phyloP scores from a whole-genome alignment of 2,329 filamentous ascomycete species.

The Amauroascus niger region DNA sequence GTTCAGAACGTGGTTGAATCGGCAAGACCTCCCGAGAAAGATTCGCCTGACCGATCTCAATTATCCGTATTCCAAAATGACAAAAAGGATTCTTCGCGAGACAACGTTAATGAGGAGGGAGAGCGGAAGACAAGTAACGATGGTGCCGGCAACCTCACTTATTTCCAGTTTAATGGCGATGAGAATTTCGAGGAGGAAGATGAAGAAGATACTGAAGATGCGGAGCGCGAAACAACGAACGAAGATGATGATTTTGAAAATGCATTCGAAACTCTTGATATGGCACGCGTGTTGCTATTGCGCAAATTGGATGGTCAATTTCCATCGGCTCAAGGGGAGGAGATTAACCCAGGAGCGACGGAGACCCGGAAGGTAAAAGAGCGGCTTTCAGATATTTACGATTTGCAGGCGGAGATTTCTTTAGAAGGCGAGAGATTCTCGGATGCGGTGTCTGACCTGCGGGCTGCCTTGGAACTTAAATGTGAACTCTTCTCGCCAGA shows the following conservation, averaged over 20 bases:
- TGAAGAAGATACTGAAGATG: slow-evolving; percentile 52
- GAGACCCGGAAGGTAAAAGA: slow-evolving; percentile 60
- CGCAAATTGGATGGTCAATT: slow-evolving; percentile 45
- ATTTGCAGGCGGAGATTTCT: slow-evolving; percentile 91
- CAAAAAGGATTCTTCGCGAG: background rate
- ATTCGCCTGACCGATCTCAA: background rate
- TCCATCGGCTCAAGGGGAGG: slow-evolving; percentile 43
- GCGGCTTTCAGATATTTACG: slow-evolving; percentile 82
- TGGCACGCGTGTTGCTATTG: slow-evolving; percentile 50
- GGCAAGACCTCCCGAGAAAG: slow-evolving; percentile 33
- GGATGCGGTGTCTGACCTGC: slow-evolving; percentile 76
- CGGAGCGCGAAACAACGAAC: slow-evolving; percentile 37
- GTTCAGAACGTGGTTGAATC: slow-evolving; percentile 48
- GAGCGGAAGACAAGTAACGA: background rate
- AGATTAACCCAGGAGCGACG: background rate
- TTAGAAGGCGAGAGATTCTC: slow-evolving; percentile 89
- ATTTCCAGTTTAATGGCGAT: slow-evolving; percentile 88
- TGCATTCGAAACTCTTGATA: slow-evolving; percentile 54
- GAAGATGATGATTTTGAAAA: slow-evolving; percentile 56
- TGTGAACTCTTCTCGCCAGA: slow-evolving; percentile 67
- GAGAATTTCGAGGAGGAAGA: slow-evolving; percentile 85
- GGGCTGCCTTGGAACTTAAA: slow-evolving; percentile 67
- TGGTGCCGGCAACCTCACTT: slow-evolving; percentile 34
- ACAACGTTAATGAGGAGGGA: background rate
- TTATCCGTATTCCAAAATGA: background rate